Conservation (phyloP, 2,329 filamentous ascomycete genomes). For the Alternaria incomplexa region DNA sequence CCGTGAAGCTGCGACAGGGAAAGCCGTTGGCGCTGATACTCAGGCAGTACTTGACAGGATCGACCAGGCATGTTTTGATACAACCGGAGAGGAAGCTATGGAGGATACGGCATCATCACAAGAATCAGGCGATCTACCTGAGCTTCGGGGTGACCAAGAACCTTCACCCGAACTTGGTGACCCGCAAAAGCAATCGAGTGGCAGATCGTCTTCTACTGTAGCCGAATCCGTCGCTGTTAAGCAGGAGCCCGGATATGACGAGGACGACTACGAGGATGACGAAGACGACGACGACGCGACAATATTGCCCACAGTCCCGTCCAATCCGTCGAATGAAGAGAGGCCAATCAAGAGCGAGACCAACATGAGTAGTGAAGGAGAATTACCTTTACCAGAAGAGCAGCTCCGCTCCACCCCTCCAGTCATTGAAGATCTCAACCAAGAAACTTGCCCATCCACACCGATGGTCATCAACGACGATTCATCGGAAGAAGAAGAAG, state of each 20-base stretch:
- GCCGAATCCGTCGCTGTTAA: not conserved
- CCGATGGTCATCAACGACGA: constrained; percentile 35
- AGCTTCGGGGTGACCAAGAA: not conserved
- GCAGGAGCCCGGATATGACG: not conserved
- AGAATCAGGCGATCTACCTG: constrained; percentile 2
- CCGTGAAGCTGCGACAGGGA: not conserved
- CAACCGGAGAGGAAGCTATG: constrained; percentile 1
- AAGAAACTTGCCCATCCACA: constrained; percentile 31
- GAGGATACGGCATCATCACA: constrained; percentile 8
- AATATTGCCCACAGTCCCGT: not conserved
- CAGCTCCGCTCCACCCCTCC: constrained; percentile 22
- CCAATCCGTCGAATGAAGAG: not conserved
- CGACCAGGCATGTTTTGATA: constrained; percentile 32
- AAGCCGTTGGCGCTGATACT: constrained; percentile 28
- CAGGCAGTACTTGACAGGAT: constrained; percentile 35
- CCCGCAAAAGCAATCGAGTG: not conserved
- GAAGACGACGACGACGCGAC: not conserved
- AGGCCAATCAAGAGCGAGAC: not conserved
- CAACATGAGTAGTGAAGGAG: not conserved
- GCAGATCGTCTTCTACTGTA: not conserved
- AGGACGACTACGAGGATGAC: constrained; percentile 2
- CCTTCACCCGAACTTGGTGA: constrained; percentile 30
- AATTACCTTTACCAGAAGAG: not conserved
- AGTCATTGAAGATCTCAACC: not conserved
- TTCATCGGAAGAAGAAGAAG: constrained; percentile 26